phyloP scores from a whole-genome alignment of 2,329 filamentous ascomycete species.

The Exophiala sp. region DNA sequence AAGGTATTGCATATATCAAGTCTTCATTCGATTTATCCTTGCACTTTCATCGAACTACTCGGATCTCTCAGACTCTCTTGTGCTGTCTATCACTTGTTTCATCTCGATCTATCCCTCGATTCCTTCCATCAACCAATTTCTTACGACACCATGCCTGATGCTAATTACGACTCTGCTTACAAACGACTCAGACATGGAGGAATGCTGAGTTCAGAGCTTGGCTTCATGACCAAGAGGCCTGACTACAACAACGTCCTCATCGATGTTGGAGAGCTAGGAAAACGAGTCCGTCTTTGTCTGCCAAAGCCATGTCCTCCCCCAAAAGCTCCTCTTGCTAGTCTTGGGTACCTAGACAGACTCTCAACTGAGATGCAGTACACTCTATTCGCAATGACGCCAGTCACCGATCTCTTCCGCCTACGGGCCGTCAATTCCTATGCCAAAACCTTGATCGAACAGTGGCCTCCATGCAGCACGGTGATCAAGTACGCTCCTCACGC shows the following conservation, averaged over 20 bases:
- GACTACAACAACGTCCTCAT: conserved; percentile 10
- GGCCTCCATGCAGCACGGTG: conserved; percentile 8
- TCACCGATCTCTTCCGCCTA: conserved; percentile 8
- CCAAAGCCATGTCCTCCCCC: background rate
- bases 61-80: too few relatives aligned
- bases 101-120: too few relatives aligned
- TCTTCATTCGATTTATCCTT: too few relatives aligned
- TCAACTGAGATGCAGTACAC: conserved; percentile 5
- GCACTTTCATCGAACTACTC: too few relatives aligned
- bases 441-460: conserved; percentile 11
- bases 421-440: conserved; percentile 3
- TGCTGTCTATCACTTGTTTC: too few relatives aligned
- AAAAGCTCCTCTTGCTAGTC: background rate
- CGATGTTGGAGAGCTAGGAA: background rate
- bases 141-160: background rate
- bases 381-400: conserved; percentile 1
- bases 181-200: background rate
- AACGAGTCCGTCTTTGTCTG: background rate
- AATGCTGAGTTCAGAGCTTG: background rate
- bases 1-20: too few relatives aligned
- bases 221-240: conserved; percentile 5
- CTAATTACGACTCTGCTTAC: background rate
- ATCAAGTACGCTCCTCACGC: conserved; percentile 7
- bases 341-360: conserved; percentile 9
- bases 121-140: too few relatives aligned